phyloP scores from a whole-genome alignment of 768 basidiomycete species.

The Boletus sp. region DNA sequence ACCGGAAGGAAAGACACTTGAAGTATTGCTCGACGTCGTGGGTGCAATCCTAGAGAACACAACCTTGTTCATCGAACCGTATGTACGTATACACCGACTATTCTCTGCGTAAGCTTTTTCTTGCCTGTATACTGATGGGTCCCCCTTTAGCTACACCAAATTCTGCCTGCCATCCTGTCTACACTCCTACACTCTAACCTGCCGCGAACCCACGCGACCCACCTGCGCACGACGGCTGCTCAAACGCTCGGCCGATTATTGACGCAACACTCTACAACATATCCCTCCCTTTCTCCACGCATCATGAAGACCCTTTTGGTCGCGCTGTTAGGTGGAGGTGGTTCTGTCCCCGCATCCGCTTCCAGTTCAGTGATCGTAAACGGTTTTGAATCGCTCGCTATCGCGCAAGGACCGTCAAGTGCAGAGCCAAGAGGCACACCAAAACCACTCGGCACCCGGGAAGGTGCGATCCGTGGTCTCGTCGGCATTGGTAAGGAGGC shows the following conservation, averaged over 20 bases:
- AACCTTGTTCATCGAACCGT: slow-evolving; percentile 92
- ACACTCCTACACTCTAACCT: slow-evolving; percentile 85
- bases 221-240: slow-evolving; percentile 76
- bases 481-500: slow-evolving; percentile 84
- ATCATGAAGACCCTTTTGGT: slow-evolving; percentile 92
- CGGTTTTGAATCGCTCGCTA: slow-evolving; percentile 27
- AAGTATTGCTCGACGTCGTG: slow-evolving; percentile 81
- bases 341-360: slow-evolving; percentile 6
- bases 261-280: slow-evolving; percentile 81
- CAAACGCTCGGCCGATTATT: slow-evolving; percentile 81
- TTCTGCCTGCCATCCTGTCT: slow-evolving; percentile 89
- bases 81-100: slow-evolving; percentile 54
- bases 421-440: slow-evolving; percentile 37
- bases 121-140: background rate
- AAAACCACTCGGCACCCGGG: slow-evolving; percentile 78
- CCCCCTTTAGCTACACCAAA: slow-evolving; percentile 80
- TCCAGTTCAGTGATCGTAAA: slow-evolving; percentile 20
- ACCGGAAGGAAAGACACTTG: slow-evolving; percentile 66
- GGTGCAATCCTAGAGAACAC: slow-evolving; percentile 82
- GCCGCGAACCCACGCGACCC: slow-evolving; percentile 59
- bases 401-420: slow-evolving; percentile 29
- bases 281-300: slow-evolving; percentile 81
- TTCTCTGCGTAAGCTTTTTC: background rate
- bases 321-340: slow-evolving; percentile 56
- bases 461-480: slow-evolving; percentile 87